phyloP scores from a whole-genome alignment of 345 rosid species.

The Pugionium dolabratum region DNA sequence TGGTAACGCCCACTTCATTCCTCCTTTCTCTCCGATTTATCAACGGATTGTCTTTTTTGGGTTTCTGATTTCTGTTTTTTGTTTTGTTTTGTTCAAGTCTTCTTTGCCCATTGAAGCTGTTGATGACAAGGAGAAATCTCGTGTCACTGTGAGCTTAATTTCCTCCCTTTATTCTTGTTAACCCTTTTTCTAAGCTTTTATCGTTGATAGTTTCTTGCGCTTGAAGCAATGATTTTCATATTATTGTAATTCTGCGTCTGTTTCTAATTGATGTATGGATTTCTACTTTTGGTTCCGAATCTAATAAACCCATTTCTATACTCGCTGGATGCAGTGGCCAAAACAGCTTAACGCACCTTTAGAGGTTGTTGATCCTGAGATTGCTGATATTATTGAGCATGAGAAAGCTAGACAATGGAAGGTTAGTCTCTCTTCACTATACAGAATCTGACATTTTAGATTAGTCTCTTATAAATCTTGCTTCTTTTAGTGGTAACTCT shows the following conservation, averaged over 20 bases:
- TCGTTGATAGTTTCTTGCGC: neutral
- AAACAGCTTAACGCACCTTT: conserved; percentile 91
- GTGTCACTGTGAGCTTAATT: conserved; percentile 59
- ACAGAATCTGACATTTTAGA: neutral
- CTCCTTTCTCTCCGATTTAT: neutral
- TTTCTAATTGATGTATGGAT: conserved; percentile 8
- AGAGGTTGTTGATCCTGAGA: conserved; percentile 87
- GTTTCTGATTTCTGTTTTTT: conserved; percentile 17
- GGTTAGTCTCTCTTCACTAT: conserved; percentile 43
- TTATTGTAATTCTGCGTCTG: neutral
- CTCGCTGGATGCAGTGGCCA: conserved; percentile 66
- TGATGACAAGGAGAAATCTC: conserved; percentile 73
- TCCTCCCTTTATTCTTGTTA: neutral
- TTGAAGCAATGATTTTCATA: conserved; percentile 24
- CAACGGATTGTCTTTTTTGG: neutral
- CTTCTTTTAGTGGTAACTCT: neutral
- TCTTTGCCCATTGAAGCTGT: conserved; percentile 94
- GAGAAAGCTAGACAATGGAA: conserved; percentile 99
- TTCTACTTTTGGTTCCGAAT: no score
- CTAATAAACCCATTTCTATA: neutral
- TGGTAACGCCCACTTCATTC: conserved; percentile 45
- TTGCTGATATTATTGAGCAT: conserved; percentile 91
- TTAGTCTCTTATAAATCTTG: neutral
- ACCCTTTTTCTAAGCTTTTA: no score
- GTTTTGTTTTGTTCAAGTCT: conserved; percentile 56